Base-by-base conservation (phyloP, 2,329 filamentous ascomycete genomes). In the Alternaria atra region DNA sequence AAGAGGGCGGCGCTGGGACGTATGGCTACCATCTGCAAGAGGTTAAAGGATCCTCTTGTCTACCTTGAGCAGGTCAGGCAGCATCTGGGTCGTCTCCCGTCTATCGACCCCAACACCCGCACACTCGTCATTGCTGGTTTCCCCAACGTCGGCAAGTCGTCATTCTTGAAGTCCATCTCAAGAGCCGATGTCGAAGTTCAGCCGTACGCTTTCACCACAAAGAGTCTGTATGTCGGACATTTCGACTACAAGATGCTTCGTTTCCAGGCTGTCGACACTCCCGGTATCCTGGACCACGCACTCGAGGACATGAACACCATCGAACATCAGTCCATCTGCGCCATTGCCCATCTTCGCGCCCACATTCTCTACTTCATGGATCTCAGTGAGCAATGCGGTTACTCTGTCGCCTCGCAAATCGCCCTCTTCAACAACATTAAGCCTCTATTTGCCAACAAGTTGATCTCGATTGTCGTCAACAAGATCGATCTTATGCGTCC, bases 281-380 rank as follows among this genome's bases (percentile, higher is more conserved):
- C 94, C n/a, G 95, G 95, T 85, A 97, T 99, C 70, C 84, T 99
- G 63, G 95, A 99, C 73, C 95, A 99, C 79, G 94, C 94, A 35
- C 88, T 99, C 8, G 95, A 98, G 82, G 95, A 98, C 83, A 99
- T 98, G 95, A 77, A 97, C 83, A 98, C 95, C 4, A 99, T 99
- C 77, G 95, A 99, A 82, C 98, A 98, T 93, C 95, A 98, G 84
- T 91, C 91, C 64, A 97, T 99, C 70, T 98, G 94, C 17, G 95
- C 96, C 10, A 97, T 99, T 82, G 95, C 95, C 52, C 96, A 99
- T 84, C 85, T 99, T 77, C 89, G 94, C 73, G 96, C 94, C 42
- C 94, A 94, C 58, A 96, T 99, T 67, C 85, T 98, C 61, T 98
- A 98, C 82, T 98, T 98, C 78, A 97, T 98, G 92, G 94, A 98